Percentiles rank a stretch among this genome's conserved stretches.
phyloP scores from a whole-genome alignment of 1,284 basidiomycete genomes.

The Cryptococcus sp. region DNA sequence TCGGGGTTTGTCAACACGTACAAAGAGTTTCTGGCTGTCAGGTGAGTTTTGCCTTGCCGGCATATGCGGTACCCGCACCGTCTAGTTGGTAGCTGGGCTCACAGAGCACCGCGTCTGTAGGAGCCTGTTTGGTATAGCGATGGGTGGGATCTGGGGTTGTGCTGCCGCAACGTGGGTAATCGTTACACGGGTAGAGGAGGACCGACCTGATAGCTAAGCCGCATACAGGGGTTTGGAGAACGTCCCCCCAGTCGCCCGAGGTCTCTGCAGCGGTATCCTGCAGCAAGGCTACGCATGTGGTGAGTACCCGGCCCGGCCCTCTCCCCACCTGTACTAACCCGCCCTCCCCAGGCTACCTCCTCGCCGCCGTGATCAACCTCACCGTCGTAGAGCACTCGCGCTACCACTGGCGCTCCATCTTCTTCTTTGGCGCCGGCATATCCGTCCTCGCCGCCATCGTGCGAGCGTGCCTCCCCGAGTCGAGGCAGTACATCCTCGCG shows the following conservation, averaged over 20 bases:
- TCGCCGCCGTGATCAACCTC: slow-evolving; percentile 71
- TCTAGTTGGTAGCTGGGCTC: too few relatives aligned
- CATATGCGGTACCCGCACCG: too few relatives aligned
- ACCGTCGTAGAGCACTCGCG: slow-evolving; percentile 46
- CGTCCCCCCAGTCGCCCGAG: slow-evolving; percentile 79
- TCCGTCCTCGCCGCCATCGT: slow-evolving; percentile 70
- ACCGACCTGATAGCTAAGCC: neutral
- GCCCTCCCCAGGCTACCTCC: slow-evolving; percentile 45
- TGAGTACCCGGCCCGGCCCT: neutral
- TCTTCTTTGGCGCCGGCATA: slow-evolving; percentile 62
- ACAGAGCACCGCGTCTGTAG: slow-evolving; percentile 50
- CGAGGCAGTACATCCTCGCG: slow-evolving; percentile 61
- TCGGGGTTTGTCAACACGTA: slow-evolving; percentile 55
- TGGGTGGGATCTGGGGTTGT: slow-evolving; percentile 61
- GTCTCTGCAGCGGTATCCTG: slow-evolving; percentile 76
- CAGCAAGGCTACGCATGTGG: slow-evolving; percentile 70
- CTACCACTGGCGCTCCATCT: slow-evolving; percentile 54
- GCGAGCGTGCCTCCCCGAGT: slow-evolving; percentile 74
- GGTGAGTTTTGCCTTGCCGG: slow-evolving; percentile 31
- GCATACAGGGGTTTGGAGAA: slow-evolving; percentile 70
- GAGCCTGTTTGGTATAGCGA: slow-evolving; percentile 76
- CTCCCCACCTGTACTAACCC: too few relatives aligned
- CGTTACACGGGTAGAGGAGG: neutral
- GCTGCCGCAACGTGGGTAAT: slow-evolving; percentile 35
- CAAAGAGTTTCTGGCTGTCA: slow-evolving; percentile 52